Conservation (phyloP, 2,329 filamentous ascomycete genomes). For the Claviceps sp. region DNA sequence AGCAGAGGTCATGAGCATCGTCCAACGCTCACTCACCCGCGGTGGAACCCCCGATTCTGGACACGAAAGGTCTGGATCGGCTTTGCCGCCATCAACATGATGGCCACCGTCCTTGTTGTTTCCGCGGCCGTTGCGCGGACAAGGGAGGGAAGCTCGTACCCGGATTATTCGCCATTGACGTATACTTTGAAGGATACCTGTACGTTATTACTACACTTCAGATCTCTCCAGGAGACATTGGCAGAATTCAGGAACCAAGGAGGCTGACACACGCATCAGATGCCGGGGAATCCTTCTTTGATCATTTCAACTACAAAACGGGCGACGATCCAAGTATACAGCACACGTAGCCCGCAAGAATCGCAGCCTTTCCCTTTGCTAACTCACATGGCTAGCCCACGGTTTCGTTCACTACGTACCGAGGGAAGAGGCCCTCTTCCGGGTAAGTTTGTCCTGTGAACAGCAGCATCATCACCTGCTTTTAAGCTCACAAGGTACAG, state of each 20-base stretch:
- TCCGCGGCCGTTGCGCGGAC: conserved; percentile 28
- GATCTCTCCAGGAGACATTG: neutral
- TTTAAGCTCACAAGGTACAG: conserved; percentile 15
- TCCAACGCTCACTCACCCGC: conserved; percentile 16
- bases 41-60: conserved; percentile 40
- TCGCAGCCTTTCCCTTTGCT: neutral
- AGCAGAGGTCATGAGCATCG: conserved; percentile 10
- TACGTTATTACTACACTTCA: conserved; percentile 15
- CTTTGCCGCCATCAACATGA: conserved; percentile 21
- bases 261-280: conserved; percentile 19
- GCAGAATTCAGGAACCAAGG: neutral
- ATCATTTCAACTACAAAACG: conserved; percentile 40
- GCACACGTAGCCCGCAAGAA: neutral
- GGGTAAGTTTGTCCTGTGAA: conserved; percentile 21
- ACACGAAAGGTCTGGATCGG: conserved; percentile 36
- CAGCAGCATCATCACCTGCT: neutral
- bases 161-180: conserved; percentile 31
- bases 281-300: conserved; percentile 36
- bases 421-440: conserved; percentile 22
- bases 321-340: conserved; percentile 33
- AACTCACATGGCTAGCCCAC: conserved; percentile 16
- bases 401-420: conserved; percentile 44
- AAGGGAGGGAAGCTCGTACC: conserved; percentile 28
- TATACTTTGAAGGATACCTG: conserved; percentile 37
- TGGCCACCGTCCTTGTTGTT: conserved; percentile 36